Percentiles rank a stretch among this genome's conserved stretches.
Evolutionary conservation across 2,329 filamentous ascomycete genomes (phyloP).

Genomic region (Fusarium sp.): DNA sequence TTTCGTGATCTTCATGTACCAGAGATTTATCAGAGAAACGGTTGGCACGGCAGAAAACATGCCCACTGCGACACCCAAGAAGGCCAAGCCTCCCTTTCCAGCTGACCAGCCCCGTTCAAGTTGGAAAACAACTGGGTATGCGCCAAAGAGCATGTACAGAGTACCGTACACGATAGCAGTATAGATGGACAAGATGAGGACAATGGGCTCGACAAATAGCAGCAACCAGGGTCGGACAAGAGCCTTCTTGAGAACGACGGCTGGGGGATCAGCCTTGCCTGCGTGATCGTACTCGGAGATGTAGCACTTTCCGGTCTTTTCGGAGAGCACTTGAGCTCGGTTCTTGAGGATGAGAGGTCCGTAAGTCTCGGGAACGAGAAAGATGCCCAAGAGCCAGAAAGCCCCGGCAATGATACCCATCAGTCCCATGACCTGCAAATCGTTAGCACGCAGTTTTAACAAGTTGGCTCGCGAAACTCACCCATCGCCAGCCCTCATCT

Average conservation of each 20-base stretch:
- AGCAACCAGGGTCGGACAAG: slow-evolving; percentile 73
- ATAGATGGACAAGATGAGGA: slow-evolving; percentile 72
- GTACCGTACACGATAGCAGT: slow-evolving; percentile 69
- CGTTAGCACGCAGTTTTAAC: not conserved
- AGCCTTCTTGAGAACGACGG: slow-evolving; percentile 64
- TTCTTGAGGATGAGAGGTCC: slow-evolving; percentile 66
- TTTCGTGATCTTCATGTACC: slow-evolving; percentile 59
- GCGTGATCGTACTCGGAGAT: slow-evolving; percentile 60
- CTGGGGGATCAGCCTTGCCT: slow-evolving; percentile 55
- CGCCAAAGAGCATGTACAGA: slow-evolving; percentile 66
- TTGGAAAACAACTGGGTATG: slow-evolving; percentile 73
- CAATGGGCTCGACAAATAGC: slow-evolving; percentile 74
- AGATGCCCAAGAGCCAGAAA: slow-evolving; percentile 66
- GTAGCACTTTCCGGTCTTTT: slow-evolving; percentile 66
- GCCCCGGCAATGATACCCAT: slow-evolving; percentile 70
- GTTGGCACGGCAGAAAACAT: slow-evolving; percentile 67
- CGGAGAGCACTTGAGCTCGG: slow-evolving; percentile 62
- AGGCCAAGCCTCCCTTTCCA: slow-evolving; percentile 70
- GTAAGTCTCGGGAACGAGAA: slow-evolving; percentile 70
- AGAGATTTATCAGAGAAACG: slow-evolving; percentile 63
- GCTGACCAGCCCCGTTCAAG: slow-evolving; percentile 65
- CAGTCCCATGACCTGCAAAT: slow-evolving; percentile 65
- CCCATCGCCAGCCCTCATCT: slow-evolving; percentile 70
- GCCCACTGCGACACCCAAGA: slow-evolving; percentile 74
- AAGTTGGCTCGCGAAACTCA: not conserved